Conservation (phyloP, 805 yeast genomes). For the Nakazawaea wyomingensis region DNA sequence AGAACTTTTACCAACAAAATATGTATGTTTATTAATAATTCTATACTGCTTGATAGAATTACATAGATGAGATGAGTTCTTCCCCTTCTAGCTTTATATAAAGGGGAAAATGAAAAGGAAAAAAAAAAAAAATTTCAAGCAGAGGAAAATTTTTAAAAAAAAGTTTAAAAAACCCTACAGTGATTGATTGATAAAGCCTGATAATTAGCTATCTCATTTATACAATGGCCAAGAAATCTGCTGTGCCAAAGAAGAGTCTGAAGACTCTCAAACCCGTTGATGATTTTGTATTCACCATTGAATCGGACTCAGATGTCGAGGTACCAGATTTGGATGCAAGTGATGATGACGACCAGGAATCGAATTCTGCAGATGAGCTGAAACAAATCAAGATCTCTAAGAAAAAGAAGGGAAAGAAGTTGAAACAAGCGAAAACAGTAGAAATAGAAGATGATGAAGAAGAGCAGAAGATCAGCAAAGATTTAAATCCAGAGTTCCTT, state of each 20-base stretch:
- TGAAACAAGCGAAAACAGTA: constrained; percentile 10
- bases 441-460: constrained; percentile 22
- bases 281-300: constrained; percentile 70
- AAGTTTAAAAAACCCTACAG: too few relatives aligned
- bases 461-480: constrained; percentile 40
- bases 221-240: constrained; percentile 1
- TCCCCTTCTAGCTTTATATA: too few relatives aligned
- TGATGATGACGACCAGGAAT: constrained; percentile 33
- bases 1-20: too few relatives aligned
- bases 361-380: constrained; percentile 12
- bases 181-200: too few relatives aligned
- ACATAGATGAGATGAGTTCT: background rate
- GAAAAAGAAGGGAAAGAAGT: constrained; percentile 20
- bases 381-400: constrained; percentile 11
- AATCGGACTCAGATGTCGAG: constrained; percentile 31
- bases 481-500: constrained; percentile 66
- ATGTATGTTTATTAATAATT: too few relatives aligned
- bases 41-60: too few relatives aligned
- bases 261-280: constrained; percentile 17
- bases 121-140: background rate
- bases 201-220: too few relatives aligned
- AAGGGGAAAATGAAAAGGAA: background rate
- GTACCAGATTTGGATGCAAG: constrained; percentile 45
- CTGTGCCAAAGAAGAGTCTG: background rate
- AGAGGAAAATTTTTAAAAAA: too few relatives aligned